Evolutionary conservation across 2,329 filamentous ascomycete genomes (phyloP).

Genomic region (Exophiala lecanii-corni): DNA sequence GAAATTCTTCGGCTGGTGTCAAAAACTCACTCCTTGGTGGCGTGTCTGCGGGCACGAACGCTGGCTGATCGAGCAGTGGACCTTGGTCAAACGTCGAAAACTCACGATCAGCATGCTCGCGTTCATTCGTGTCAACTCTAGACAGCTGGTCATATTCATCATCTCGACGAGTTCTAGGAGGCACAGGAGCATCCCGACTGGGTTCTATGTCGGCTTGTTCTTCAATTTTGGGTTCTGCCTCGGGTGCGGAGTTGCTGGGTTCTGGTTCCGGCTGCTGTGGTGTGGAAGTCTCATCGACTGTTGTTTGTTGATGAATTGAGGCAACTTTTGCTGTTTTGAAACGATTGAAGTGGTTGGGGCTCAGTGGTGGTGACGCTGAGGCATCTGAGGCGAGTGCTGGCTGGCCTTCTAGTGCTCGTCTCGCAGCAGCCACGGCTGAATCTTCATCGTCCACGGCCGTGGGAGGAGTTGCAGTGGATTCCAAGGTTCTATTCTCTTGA

Average conservation of each 20-base stretch:
- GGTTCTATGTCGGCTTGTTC: not conserved
- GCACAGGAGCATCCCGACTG: conserved; percentile 17
- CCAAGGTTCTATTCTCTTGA: conserved; percentile 7
- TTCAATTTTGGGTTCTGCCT: conserved; percentile 26
- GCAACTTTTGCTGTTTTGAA: conserved; percentile 8
- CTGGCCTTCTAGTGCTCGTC: conserved; percentile 26
- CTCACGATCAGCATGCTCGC: conserved; percentile 41
- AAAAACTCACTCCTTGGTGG: conserved; percentile 30
- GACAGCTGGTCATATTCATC: conserved; percentile 55
- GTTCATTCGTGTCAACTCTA: conserved; percentile 52
- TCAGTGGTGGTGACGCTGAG: conserved; percentile 22
- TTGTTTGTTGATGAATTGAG: conserved; percentile 1
- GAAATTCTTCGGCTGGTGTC: conserved; percentile 19
- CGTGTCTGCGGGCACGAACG: conserved; percentile 64
- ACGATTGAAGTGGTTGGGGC: conserved; percentile 23
- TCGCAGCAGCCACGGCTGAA: conserved; percentile 24
- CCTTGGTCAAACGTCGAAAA: conserved; percentile 79
- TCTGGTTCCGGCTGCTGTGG: conserved; percentile 3
- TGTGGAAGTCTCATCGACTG: not conserved
- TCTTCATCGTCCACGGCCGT: conserved; percentile 7
- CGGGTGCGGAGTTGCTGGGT: conserved; percentile 30
- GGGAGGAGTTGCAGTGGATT: conserved; percentile 10
- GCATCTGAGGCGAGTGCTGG: conserved; percentile 18
- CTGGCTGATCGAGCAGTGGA: conserved; percentile 78
- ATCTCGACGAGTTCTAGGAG: conserved; percentile 44